Conservation (phyloP, 495 filamentous ascomycete species). For the Penicillium longicatenatum region DNA sequence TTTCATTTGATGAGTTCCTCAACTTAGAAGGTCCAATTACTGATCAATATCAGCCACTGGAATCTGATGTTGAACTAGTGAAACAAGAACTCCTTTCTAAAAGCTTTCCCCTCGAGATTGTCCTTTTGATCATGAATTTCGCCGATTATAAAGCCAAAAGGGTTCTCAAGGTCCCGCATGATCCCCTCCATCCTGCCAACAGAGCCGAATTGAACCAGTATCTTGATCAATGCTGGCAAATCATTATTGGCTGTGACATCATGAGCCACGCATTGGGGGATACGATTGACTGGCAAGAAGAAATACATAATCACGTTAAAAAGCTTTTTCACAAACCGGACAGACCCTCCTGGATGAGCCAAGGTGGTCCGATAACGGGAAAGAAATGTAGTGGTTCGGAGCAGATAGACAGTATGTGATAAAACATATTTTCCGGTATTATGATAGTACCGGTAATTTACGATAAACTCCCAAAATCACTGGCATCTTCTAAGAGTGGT, state of each 20-base stretch:
- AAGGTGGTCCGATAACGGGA: constrained; percentile 2
- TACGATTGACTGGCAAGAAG: constrained; percentile 5
- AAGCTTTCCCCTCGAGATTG: constrained; percentile 10
- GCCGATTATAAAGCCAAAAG: constrained; percentile 14
- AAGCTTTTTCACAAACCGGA: no score
- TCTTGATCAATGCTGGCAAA: constrained; percentile 16
- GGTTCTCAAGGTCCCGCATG: constrained; percentile 13
- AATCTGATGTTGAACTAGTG: constrained; percentile 9
- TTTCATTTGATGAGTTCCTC: constrained; percentile 17
- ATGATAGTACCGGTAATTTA: no score
- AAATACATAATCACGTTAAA: not conserved
- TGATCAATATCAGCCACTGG: constrained; percentile 8
- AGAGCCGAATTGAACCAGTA: constrained; percentile 7
- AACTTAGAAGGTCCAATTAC: constrained; percentile 4
- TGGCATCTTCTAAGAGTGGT: no score
- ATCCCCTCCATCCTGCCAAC: constrained; percentile 17
- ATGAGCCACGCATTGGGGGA: constrained; percentile 5
- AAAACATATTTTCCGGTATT: no score
- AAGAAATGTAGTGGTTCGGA: constrained; percentile 4
- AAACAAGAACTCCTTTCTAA: constrained; percentile 3
- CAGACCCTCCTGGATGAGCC: no score
- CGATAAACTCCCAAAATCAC: no score
- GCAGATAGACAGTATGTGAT: not conserved
- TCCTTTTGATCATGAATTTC: constrained; percentile 9
- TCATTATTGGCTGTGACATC: constrained; percentile 14